Percentiles rank a stretch among this genome's conserved stretches.
Conservation (phyloP, 495 filamentous ascomycete species). For the Amniculicola lignicola region DNA sequence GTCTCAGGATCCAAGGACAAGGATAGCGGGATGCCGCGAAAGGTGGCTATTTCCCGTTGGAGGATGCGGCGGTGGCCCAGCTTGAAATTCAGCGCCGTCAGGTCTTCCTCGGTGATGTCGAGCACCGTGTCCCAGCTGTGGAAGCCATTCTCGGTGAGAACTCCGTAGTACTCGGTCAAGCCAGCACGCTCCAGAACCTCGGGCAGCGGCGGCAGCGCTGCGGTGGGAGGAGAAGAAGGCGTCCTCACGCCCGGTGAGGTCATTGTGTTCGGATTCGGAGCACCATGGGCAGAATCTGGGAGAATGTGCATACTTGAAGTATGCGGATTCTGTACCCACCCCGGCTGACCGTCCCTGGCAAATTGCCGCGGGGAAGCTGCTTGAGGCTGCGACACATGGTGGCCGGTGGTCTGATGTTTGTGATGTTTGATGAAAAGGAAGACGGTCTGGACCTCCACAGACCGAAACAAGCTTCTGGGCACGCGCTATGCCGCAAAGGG, state of each 20-base stretch:
- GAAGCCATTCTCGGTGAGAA: constrained; percentile 30
- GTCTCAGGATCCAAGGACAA: constrained; percentile 17
- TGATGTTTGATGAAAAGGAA: background rate
- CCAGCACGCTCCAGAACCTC: constrained; percentile 20
- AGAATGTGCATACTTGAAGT: background rate
- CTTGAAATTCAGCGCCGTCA: constrained; percentile 32
- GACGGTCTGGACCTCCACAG: background rate
- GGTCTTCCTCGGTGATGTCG: constrained; percentile 36
- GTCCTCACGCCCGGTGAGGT: background rate
- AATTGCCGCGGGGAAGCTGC: background rate
- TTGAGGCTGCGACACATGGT: background rate
- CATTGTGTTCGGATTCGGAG: no score
- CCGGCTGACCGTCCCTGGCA: background rate
- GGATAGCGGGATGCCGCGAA: constrained; percentile 14
- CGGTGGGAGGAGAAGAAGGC: background rate
- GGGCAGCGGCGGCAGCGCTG: constrained; percentile 1
- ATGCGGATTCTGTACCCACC: background rate
- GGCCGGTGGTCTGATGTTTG: background rate
- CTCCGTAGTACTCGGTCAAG: constrained; percentile 14
- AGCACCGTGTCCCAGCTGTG: constrained; percentile 30
- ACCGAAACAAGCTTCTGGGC: no score
- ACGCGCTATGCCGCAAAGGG: no score
- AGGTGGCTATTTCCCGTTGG: constrained; percentile 36
- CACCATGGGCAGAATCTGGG: background rate
- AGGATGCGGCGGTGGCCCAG: constrained; percentile 33